Base-by-base conservation (phyloP, 495 filamentous ascomycete species). In the Penicillium maclennaniae region DNA sequence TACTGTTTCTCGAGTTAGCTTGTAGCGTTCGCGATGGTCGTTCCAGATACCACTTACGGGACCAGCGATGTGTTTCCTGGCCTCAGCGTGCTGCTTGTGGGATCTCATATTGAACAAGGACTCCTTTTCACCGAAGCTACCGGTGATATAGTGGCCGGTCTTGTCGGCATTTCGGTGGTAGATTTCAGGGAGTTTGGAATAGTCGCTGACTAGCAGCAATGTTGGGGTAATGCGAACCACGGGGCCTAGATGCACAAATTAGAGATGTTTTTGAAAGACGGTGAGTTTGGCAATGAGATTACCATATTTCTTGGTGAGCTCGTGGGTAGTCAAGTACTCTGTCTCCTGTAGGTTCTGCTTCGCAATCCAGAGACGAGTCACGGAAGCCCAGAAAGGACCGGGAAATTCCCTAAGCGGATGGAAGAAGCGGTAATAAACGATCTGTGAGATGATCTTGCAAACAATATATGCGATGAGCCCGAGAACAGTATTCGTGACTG, bases 91-190 rank as follows among this genome's bases (percentile, higher is more conserved):
- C 23, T 55, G 66, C 48, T 79, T 75, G 55, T 80, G 73, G 31
- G 67, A 67, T 39, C 72, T 71, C 60, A 76, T 77, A 43, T 76
- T 79, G 55, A 79, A 79, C 51, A 79, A 52, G 14, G 69, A 68
- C 51, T 76, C 71, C 12, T 67, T 67, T 38, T 79, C 71, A 8
- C 77, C 77, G 37, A 78, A 78, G 6, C 70, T 68, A 14, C 75
- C 76, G 1, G 77, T 74, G 41, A 74, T 77, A 46, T 82, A 82
- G 49, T 79, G 75, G 5, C 72, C 70, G 1, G 77, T 76, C 49
- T 83, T 84, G 65, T 81, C 78, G 12, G 73, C 79, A 55, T 76
- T 70, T 47, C 76, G 72, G 53, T 80, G 73, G 62, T 82, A 82
- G 34, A 82, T 64, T 7, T 76, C 66, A 0, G 79, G 78, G n/a